Percentiles rank a stretch among this genome's conserved stretches.
These are phyloP conservation scores for Chloris gayana DNA, from an alignment of 176 grass and related monocot species.

Conservation along the genomic window DNA sequence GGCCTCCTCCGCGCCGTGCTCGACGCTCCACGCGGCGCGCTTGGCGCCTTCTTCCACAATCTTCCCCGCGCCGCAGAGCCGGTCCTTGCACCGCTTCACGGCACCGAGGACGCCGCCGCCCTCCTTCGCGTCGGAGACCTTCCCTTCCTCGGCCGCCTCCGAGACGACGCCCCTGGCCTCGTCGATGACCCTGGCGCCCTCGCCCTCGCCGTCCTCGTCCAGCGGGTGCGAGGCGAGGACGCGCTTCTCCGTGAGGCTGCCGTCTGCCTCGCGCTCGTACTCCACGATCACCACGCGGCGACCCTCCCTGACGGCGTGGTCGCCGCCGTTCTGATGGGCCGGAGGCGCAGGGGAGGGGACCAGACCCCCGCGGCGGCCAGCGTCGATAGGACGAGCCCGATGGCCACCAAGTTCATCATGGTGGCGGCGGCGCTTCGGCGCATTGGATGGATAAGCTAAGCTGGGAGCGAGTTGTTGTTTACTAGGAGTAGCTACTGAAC, in stretches of 20 bases:
- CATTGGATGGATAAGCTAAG: conserved; percentile 29
- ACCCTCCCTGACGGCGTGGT: conserved; percentile 59
- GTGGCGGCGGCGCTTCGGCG: neutral
- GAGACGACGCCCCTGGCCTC: conserved; percentile 12
- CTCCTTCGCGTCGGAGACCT: conserved; percentile 43
- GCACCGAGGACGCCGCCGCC: conserved; percentile 45
- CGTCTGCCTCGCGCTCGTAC: conserved; percentile 64
- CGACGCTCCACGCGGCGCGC: conserved; percentile 16
- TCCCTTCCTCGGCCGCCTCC: conserved; percentile 38
- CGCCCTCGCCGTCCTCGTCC: conserved; percentile 40
- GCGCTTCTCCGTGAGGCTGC: conserved; percentile 31
- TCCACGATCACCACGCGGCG: conserved; percentile 79
- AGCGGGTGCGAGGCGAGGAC: neutral
- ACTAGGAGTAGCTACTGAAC: no score
- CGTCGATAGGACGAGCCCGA: conserved; percentile 70
- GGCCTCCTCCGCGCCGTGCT: conserved; percentile 28
- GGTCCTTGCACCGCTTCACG: conserved; percentile 53
- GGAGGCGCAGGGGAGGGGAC: conserved; percentile 37
- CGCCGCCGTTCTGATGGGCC: neutral
- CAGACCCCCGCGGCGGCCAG: conserved; percentile 63
- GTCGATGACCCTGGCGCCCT: neutral
- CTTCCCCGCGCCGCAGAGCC: conserved; percentile 40
- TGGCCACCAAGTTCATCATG: conserved; percentile 79
- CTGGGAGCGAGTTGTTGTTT: no score
- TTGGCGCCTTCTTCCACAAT: conserved; percentile 38